Evolutionary conservation across 129 eudicot species (phyloP).

Genomic region (Tanacetum coccineum): DNA sequence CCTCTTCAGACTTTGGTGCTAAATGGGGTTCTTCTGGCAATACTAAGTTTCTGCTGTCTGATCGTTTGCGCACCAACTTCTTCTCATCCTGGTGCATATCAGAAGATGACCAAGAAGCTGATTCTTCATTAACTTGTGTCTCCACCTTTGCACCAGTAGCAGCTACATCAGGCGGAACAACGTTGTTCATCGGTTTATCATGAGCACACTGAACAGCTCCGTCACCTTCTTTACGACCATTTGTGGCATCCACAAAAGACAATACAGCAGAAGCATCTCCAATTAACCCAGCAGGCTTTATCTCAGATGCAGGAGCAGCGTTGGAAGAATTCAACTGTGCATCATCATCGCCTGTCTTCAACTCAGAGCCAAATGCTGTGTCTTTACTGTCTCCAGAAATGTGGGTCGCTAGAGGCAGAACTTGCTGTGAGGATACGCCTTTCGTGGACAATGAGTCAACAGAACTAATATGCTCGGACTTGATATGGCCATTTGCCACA

Average conservation of each 20-base stretch:
- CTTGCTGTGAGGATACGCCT: conserved; percentile 1
- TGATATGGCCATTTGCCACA: conserved; percentile 29
- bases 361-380: conserved; percentile 23
- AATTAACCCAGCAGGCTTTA: conserved; percentile 19
- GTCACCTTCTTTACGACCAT: conserved; percentile 16
- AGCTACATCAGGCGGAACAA: conserved; percentile 24
- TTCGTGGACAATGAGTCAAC: conserved; percentile 4
- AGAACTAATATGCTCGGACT: conserved; percentile 12
- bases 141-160: conserved; percentile 31
- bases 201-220: conserved; percentile 22
- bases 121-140: conserved; percentile 33
- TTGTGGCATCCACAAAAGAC: neutral
- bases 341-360: conserved; percentile 20
- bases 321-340: conserved; percentile 7
- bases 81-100: conserved; percentile 31
- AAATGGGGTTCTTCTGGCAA: conserved; percentile 18
- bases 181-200: conserved; percentile 22
- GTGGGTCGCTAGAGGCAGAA: neutral
- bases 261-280: conserved; percentile 4
- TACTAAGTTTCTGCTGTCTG: conserved; percentile 5
- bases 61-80: conserved; percentile 20
- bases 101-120: conserved; percentile 41
- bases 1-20: conserved; percentile 25
- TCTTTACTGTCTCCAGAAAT: conserved; percentile 28
- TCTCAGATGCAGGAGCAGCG: neutral